Base-by-base conservation (phyloP, 108 stramenopile genomes). In the Nannochloropsis gaditana region DNA sequence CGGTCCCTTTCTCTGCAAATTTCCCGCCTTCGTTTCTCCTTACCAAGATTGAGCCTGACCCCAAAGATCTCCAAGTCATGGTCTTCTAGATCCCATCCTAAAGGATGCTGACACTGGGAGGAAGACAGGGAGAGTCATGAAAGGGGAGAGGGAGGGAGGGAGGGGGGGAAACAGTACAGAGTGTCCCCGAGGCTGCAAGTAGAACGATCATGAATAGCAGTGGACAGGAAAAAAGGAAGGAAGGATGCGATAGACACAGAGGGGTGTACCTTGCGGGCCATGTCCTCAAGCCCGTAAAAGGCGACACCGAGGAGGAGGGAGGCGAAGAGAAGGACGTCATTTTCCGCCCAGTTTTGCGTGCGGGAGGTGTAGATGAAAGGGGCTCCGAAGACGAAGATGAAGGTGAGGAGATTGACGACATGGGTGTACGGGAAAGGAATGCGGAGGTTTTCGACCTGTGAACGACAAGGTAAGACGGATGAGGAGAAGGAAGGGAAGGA, bases 41-140 rank as follows among this genome's bases (percentile, higher is more conserved):
- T 73, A 73, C 59, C 59, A n/a, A 73, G n/a, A 6, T 73, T 73
- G 59, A 73, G 59, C 59, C 59, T n/a, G 59, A 73, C 3, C 59
- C 59, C 59, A 73, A 73, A 73, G 6, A 15, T 8, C 59, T 73
- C 59, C 59, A 73, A 73, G 59, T 73, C 59, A n/a, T 73, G 59
- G n/a, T 73, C 59, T 73, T 73, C 59, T 73, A 2, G 19, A n/a
- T 73, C 59, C 59, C 59, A 73, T 15, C 59, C 59, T 15, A 73
- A 73, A n/a, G 59, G 59, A n/a, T 73, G 15, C 8, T 73, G n/a
- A 6, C 59, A 73, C 5, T n/a, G 59, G 19, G 8, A 73, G 2
- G n/a, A 6, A 3, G 59, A 6, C 19, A 73, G 2, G 4, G 59
- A 73, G 59, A 6, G 59, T 31, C 31, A 31, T 31, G 31, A 31